Evolutionary conservation across 1,284 basidiomycete genomes (phyloP), one percentile per base, ranked within the genome.

Genomic region (Tremellales sp.): DNA sequence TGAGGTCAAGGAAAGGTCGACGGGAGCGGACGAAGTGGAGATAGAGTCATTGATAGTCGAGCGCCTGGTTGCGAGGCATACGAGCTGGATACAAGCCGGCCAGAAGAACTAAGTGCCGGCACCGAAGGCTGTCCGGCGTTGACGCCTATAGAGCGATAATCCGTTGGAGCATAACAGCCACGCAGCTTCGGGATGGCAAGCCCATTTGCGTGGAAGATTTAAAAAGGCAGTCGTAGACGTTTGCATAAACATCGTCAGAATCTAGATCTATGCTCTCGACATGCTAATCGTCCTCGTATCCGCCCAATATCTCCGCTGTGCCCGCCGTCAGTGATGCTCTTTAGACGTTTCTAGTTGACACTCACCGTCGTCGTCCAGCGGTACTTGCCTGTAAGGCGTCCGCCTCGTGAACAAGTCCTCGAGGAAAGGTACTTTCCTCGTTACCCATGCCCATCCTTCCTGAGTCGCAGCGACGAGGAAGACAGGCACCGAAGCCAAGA

Each of bases 31-130:
- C 25, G 70, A 69, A 27, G 53, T 66, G 19, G 73, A 97, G 76
- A 94, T 97, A 45, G 94, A 98, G 70, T 87, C 94, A 68, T 84
- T 91, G 51, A 97, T 98, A 54, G 78, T 97, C 1, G 70, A 65
- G 1, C 86, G 89, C 66, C 76, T 97, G 45, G 80, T 87, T 4
- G 75, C 72, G 55, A 78, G 87, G 59, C 94, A 98, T 72, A 73
- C 77, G 10, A 72, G 65, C 33, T 97, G 91, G 90, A 76, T 81
- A 3, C 56, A 52, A 8, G 57, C 54, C 21, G 48, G 42, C n/a
- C n/a, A n/a, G 4, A 39, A 35, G 19, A 31, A 8, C 8, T 31
- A 15, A 31, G 15, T 31, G 10, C 15, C 8, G 8, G 10, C 29
- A 15, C 29, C 8, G 29, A 31, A 31, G 29, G 29, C n/a, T n/a